A percentile compares a stretch with the other conserved stretches of the same genome.
phyloP scores from a whole-genome alignment of 2,329 filamentous ascomycete genomes.

The Pestalotiopsis sp. region DNA sequence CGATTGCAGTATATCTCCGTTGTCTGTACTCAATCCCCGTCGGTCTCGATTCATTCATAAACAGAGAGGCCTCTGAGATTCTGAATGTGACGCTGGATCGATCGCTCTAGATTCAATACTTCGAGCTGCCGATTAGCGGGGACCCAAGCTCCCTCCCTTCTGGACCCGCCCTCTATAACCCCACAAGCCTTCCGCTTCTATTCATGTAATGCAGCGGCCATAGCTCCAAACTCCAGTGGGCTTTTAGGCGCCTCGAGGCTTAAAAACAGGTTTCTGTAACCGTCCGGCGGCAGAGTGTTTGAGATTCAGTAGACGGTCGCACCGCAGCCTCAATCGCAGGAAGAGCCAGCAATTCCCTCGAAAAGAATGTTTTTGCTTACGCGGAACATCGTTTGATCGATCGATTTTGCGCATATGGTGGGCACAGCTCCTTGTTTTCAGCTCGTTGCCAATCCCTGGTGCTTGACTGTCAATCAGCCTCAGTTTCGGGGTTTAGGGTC shows the following conservation, averaged over 20 bases:
- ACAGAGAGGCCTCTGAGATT: no score
- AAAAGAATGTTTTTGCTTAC: neutral
- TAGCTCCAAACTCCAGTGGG: neutral
- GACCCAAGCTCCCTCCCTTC: neutral
- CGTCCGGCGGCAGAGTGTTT: neutral
- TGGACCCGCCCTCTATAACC: neutral
- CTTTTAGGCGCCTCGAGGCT: neutral
- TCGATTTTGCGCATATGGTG: neutral
- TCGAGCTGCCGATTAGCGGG: neutral
- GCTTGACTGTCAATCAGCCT: neutral
- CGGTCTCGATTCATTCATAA: no score
- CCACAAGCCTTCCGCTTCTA: neutral
- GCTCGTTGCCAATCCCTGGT: slow-evolving; percentile 3
- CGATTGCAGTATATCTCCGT: neutral
- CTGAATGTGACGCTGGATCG: neutral
- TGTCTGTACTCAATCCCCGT: neutral
- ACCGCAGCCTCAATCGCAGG: neutral
- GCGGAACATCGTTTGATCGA: neutral
- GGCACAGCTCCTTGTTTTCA: neutral
- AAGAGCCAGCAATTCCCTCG: neutral
- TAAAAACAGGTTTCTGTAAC: slow-evolving; percentile 15
- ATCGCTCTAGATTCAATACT: neutral
- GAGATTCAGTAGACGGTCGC: neutral
- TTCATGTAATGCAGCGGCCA: neutral
- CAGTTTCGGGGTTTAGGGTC: neutral